Evolutionary conservation across 768 basidiomycete genomes (phyloP).

Genomic region (Crucibulum laeve): DNA sequence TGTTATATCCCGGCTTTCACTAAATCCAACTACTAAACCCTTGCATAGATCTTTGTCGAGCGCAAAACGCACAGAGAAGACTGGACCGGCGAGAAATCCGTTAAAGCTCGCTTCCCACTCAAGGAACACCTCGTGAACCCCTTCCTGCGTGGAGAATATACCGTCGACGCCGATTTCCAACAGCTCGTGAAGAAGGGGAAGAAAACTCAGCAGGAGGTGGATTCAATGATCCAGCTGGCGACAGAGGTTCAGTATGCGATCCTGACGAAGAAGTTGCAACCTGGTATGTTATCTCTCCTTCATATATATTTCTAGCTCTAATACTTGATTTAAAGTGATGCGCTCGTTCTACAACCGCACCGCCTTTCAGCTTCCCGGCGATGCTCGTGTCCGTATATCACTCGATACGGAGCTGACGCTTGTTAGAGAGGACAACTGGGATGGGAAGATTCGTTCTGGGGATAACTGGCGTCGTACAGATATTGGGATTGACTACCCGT

Average conservation of each 20-base stretch:
- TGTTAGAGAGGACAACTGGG: slow-evolving; percentile 97
- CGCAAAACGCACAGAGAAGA: slow-evolving; percentile 95
- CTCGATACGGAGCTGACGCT: slow-evolving; percentile 95
- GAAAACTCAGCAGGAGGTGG: slow-evolving; percentile 89
- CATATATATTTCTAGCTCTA: slow-evolving; percentile 1
- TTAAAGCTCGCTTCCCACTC: slow-evolving; percentile 94
- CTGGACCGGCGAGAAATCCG: slow-evolving; percentile 99
- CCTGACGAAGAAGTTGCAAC: slow-evolving; percentile 72
- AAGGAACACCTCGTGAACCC: slow-evolving; percentile 92
- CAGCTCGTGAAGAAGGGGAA: slow-evolving; percentile 83
- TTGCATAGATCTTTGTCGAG: slow-evolving; percentile 73
- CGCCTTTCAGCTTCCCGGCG: slow-evolving; percentile 97
- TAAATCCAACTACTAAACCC: neutral
- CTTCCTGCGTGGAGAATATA: slow-evolving; percentile 87
- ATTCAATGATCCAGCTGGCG: slow-evolving; percentile 94
- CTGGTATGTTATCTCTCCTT: slow-evolving; percentile 48
- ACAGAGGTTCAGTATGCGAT: slow-evolving; percentile 94
- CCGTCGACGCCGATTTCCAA: slow-evolving; percentile 91
- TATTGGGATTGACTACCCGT: slow-evolving; percentile 90
- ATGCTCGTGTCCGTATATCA: slow-evolving; percentile 97
- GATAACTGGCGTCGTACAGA: slow-evolving; percentile 95
- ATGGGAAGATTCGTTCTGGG: slow-evolving; percentile 68
- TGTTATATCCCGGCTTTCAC: slow-evolving; percentile 15
- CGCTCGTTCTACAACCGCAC: slow-evolving; percentile 98
- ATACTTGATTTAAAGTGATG: slow-evolving; percentile 55